phyloP scores from a whole-genome alignment of 2,329 filamentous ascomycete genomes.

The Sclerotinia sclerotiorum region DNA sequence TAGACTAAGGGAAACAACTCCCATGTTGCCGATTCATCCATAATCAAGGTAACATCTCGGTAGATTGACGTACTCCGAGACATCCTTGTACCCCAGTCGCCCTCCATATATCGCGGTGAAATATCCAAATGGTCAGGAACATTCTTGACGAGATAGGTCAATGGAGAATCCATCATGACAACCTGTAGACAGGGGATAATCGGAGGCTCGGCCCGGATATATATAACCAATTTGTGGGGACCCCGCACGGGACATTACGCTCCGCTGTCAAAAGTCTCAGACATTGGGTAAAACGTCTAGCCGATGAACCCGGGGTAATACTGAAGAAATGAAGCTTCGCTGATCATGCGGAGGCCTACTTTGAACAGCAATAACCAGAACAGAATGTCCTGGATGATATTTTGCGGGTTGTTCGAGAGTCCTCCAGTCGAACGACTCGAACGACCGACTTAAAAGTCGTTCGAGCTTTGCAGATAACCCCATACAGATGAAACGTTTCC shows the following conservation, averaged over 20 bases:
- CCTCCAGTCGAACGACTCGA: too few relatives aligned
- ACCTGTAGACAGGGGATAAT: not conserved
- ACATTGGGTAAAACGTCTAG: not conserved
- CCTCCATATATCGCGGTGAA: not conserved
- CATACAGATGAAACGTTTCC: too few relatives aligned
- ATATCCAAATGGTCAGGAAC: not conserved
- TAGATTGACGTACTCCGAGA: not conserved
- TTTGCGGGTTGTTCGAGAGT: not conserved
- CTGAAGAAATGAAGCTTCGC: not conserved
- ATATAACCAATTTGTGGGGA: not conserved
- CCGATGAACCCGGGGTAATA: not conserved
- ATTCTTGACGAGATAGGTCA: not conserved
- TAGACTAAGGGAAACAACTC: not conserved
- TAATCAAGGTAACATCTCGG: not conserved
- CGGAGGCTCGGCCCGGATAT: slow-evolving; percentile 17
- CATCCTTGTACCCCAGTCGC: not conserved
- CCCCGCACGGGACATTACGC: not conserved
- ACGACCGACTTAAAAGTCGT: too few relatives aligned
- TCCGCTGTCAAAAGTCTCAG: not conserved
- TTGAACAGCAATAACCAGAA: not conserved
- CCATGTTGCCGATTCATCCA: slow-evolving; percentile 9
- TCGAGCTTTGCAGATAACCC: too few relatives aligned
- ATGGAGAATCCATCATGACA: not conserved
- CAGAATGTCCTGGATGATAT: not conserved
- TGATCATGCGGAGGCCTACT: not conserved